Evolutionary conservation across 257 asterid genomes (phyloP), one percentile per base, ranked within the genome.

Genomic region (Fraxinus americana): DNA sequence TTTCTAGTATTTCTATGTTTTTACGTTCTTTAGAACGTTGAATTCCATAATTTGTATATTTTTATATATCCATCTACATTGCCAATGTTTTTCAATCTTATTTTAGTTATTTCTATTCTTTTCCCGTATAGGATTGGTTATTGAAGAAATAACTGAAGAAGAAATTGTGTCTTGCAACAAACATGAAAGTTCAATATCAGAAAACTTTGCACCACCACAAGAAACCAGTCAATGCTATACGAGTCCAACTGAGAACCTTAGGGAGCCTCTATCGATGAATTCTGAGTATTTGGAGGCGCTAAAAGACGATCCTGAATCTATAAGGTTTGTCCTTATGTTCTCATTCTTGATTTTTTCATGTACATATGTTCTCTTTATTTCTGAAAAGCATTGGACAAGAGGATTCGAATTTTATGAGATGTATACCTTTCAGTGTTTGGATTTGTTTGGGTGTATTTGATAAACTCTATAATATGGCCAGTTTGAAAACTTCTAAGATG

Each of bases 71-170:
- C 36, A 21, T 66, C 17, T 23, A 34, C 65, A 48, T 27, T 65
- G 34, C 73, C 39, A 25, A 57, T 71, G 57, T 76, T 71, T 70
- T 35, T 65, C 48, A 48, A 48, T 35, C 66, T 48, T 59, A 30
- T 35, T 76, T 45, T 14, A 21, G 17, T 35, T 35, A 19, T 12
- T 45, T 66, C 17, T 79, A 25, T 52, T 73, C 43, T 16, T 72
- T 81, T 78, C 48, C 79, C 35, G 63, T 77, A 65, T 78, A 93
- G 97, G 97, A 30, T 70, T 92, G 82, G 82, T 90, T 78, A 93
- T 96, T 85, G 98, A 93, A 89, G 99, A 93, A 78, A 92, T 96
- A 83, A 90, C 88, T 68, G 97, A 90, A 27, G 99, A 93, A 76
- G 88, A 86, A 67, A 68, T 86, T 35, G 88, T 73, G 45, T 86